These are phyloP conservation scores for Aphanomyces invadans DNA, from an alignment of 352 stramenopile species.

Conservation along the genomic window DNA sequence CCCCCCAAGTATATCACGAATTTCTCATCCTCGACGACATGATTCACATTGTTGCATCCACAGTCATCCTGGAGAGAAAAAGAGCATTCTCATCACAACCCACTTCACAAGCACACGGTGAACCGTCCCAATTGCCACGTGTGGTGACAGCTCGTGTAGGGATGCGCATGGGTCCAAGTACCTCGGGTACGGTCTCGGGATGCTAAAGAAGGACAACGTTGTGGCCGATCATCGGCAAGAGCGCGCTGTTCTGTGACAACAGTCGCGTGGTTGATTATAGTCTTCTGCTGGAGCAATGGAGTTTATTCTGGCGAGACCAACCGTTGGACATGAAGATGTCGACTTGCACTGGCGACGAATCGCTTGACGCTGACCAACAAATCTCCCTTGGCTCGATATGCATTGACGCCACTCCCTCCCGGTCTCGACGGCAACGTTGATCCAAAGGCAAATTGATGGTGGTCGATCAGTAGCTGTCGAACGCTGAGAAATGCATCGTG, in stretches of 20 bases:
- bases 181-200: conserved; percentile 56
- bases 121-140: too few relatives aligned
- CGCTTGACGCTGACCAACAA: conserved; percentile 1
- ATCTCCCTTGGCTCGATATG: conserved; percentile 18
- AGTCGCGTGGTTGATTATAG: too few relatives aligned
- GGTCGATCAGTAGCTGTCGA: neutral
- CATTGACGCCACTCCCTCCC: conserved; percentile 8
- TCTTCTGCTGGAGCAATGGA: too few relatives aligned
- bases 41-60: too few relatives aligned
- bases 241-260: too few relatives aligned
- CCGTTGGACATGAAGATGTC: neutral
- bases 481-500: neutral
- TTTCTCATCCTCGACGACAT: too few relatives aligned
- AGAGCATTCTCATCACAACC: too few relatives aligned
- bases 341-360: neutral
- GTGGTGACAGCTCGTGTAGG: conserved; percentile 27
- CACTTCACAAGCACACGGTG: neutral
- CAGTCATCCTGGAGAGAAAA: neutral
- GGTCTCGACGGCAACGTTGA: neutral
- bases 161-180: conserved; percentile 55
- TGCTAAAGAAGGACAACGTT: conserved; percentile 73
- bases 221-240: conserved; percentile 23
- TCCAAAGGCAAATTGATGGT: neutral
- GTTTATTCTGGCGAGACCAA: neutral
- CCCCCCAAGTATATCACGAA: neutral